Evolutionary conservation across 805 yeast genomes (phyloP).

Genomic region (Yarrowia sp.): DNA sequence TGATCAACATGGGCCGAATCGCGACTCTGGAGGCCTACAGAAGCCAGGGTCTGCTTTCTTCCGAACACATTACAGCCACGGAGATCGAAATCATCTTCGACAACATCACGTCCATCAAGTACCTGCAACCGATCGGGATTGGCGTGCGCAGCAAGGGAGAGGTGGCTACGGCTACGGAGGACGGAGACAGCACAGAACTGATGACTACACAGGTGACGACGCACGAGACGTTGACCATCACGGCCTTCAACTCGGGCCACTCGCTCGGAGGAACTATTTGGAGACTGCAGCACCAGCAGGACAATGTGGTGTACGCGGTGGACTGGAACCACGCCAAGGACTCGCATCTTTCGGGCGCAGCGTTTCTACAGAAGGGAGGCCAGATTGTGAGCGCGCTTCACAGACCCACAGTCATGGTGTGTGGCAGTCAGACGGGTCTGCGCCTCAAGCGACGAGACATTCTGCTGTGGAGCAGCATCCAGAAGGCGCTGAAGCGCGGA

Average conservation of each 20-base stretch:
- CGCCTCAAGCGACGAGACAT: constrained; percentile 60
- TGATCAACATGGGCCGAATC: constrained; percentile 78
- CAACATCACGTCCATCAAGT: constrained; percentile 64
- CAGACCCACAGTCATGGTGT: constrained; percentile 80
- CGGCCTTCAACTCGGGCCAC: constrained; percentile 90
- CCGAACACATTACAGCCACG: constrained; percentile 56
- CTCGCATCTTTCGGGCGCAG: constrained; percentile 72
- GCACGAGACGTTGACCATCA: constrained; percentile 46
- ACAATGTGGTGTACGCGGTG: constrained; percentile 82
- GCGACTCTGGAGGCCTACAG: constrained; percentile 82
- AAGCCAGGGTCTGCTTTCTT: constrained; percentile 66
- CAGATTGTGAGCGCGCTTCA: constrained; percentile 57
- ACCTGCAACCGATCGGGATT: constrained; percentile 67
- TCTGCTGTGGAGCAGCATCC: constrained; percentile 58
- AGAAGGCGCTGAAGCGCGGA: constrained; percentile 65
- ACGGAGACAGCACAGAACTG: constrained; percentile 27
- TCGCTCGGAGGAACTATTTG: constrained; percentile 92
- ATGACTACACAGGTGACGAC: constrained; percentile 16
- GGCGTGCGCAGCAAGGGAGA: constrained; percentile 10
- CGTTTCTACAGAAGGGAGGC: constrained; percentile 50
- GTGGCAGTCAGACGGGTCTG: constrained; percentile 59
- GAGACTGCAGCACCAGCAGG: constrained; percentile 70
- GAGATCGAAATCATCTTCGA: constrained; percentile 84
- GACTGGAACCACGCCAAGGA: constrained; percentile 95
- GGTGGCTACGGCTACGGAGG: constrained; percentile 28